Conservation (phyloP, 257 asterid genomes). For the Craterostigma plantagineum region DNA sequence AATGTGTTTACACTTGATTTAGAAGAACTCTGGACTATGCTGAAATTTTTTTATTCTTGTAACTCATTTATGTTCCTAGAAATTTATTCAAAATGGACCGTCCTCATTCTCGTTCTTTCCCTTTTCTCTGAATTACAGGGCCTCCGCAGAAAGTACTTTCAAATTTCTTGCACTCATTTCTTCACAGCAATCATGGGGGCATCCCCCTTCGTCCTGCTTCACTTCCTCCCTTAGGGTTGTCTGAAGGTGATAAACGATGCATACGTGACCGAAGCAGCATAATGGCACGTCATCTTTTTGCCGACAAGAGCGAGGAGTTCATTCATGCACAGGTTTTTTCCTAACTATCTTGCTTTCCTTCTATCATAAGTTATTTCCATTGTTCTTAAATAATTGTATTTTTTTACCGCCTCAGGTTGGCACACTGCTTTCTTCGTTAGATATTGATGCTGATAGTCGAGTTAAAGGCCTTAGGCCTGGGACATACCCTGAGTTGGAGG, state of each 20-base stretch:
- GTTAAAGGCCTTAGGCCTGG: conserved; percentile 67
- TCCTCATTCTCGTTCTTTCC: too few relatives aligned
- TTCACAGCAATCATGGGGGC: conserved; percentile 61
- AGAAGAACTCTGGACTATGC: too few relatives aligned
- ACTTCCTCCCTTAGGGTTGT: conserved; percentile 82
- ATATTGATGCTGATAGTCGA: conserved; percentile 58
- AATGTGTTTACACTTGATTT: too few relatives aligned
- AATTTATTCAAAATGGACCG: too few relatives aligned
- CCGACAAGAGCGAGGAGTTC: conserved; percentile 83
- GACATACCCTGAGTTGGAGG: conserved; percentile 66
- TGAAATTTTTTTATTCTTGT: too few relatives aligned
- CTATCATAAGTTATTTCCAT: too few relatives aligned
- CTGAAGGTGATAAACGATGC: conserved; percentile 89
- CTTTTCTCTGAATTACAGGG: conserved; percentile 28
- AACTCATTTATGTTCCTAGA: too few relatives aligned
- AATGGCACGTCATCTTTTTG: conserved; percentile 98
- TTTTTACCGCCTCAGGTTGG: conserved; percentile 41
- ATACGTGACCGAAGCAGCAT: conserved; percentile 97
- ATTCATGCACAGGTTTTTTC: conserved; percentile 60
- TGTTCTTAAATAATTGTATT: too few relatives aligned
- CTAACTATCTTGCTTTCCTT: too few relatives aligned
- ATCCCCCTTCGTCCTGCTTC: conserved; percentile 69
- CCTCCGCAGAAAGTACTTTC: conserved; percentile 96
- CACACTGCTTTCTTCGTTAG: conserved; percentile 74
- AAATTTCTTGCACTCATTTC: conserved; percentile 83